Base-by-base conservation (phyloP, 2,329 filamentous ascomycete genomes). In the Fusarium sp. region DNA sequence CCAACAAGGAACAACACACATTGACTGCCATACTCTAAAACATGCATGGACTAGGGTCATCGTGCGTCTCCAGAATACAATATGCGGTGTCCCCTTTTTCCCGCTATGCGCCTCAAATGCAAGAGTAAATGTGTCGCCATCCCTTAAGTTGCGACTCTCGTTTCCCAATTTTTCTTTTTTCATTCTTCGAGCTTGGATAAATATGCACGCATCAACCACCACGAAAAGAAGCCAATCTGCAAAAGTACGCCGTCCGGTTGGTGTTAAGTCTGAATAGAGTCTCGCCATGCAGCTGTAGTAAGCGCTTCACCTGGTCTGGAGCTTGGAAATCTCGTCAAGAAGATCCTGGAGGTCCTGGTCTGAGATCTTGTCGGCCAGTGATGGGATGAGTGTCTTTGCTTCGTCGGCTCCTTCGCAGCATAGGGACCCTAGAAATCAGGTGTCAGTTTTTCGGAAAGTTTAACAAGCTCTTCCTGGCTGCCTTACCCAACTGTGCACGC, bases 361-460 rank as follows among this genome's bases (percentile, higher is more conserved):
- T 65, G 87, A 88, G 76, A 98, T 97, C 83, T 99, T 99, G 80
- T 94, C 90, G 74, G 90, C 87, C 52, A 99, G 81, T 60, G 88
- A 97, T 2, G 96, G 97, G 68, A 99, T 97, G 62, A 99, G 86
- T 11, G 93, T 97, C 83, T 97, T 98, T 65, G 96, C 96, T 82
- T 99, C 97, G 78, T 99, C 96, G 62, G 93, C 91, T 45, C 90
- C 91, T 75, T 97, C 94, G 78, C 94, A 97, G 81, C 94, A 97
- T 41, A 99, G 85, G 31, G 93, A 97, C 34, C 94, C 94, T 97
- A 76, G 39, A 19, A 42, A 23, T 13, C 45, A 8, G 31, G n/a
- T 30, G 13, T 61, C 58, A 62, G 68, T 12, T 25, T 58, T 16
- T 23, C 7, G n/a, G 2, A 18, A 12, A 14, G 19, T 11, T 14